Conservation (phyloP, 495 filamentous ascomycete genomes). For the Cercophora sp. region DNA sequence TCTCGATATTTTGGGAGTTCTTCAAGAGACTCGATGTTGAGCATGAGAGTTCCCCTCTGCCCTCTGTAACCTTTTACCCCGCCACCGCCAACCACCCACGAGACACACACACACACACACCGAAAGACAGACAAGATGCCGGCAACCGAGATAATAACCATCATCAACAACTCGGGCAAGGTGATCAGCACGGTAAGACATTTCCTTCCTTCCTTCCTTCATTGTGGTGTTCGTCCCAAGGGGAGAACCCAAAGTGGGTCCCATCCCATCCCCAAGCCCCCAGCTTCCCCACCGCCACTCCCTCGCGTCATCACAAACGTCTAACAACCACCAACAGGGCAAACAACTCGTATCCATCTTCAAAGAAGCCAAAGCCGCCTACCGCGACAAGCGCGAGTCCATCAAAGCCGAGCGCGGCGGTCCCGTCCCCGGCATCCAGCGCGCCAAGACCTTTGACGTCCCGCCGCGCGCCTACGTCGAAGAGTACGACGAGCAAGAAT, state of each 20-base stretch:
- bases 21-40: too few relatives aligned
- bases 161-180: constrained; percentile 90
- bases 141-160: constrained; percentile 69
- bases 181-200: constrained; percentile 84
- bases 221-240: neutral
- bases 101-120: neutral
- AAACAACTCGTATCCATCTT: constrained; percentile 84
- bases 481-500: constrained; percentile 21
- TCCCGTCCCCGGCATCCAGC: constrained; percentile 27
- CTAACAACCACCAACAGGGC: constrained; percentile 50
- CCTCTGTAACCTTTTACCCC: too few relatives aligned
- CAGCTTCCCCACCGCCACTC: constrained; percentile 12
- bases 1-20: too few relatives aligned
- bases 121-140: constrained; percentile 39
- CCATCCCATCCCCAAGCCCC: constrained; percentile 5
- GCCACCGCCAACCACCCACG: neutral
- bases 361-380: constrained; percentile 81
- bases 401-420: constrained; percentile 58
- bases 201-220: too few relatives aligned
- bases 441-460: constrained; percentile 42
- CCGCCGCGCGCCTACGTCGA: constrained; percentile 18
- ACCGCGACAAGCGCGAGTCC: constrained; percentile 76
- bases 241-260: neutral
- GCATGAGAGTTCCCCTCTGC: too few relatives aligned
- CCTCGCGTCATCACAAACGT: constrained; percentile 6